Evolutionary conservation across 2,329 filamentous ascomycete genomes (phyloP), one percentile per base, ranked within the genome.

Genomic region (Paraphaeosphaeria sporulosa): DNA sequence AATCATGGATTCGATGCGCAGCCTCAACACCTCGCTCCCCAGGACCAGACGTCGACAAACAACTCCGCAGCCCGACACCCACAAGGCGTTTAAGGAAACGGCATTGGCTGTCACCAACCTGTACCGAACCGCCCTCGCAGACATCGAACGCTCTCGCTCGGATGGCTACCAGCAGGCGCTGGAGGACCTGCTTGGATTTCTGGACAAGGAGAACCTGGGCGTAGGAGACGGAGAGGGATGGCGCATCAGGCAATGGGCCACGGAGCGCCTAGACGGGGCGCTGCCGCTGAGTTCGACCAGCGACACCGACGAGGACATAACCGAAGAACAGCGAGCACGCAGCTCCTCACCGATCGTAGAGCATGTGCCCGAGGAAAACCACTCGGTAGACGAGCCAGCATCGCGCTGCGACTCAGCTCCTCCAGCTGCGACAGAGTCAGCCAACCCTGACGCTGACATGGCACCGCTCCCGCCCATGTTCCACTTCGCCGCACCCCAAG

Each of bases 81-180:
- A 97, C 59, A 90, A 94, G 69, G 90, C 92, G 60, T 99, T 99
- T 85, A 95, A 93, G 78, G 89, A 91, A 17, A 95, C 95, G 36
- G 95, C 95, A 21, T 85, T 97, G 36, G 96, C 93, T 6, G 94
- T 98, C 57, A 98, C 95, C 50, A 97, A 96, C 73, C 88, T 99
- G 15, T 98, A 98, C 82, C 97, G 97, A 80, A 94, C 90, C 42
- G 94, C 94, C 3, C 90, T 92, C 13, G 84, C 88, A 34, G 91
- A 92, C 51, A 89, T 95, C 75, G 85, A 89, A 52, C 89, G 89
- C 71, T 89, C 93, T 49, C 88, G 92, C 52, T 81, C 87, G 53
- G 90, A 94, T 42, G 95, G 95, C 27, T 98, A 97, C 71, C 94
- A 97, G 76, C 94, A 98, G 74, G 96, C 94, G 40, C 82, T 99